These are phyloP conservation scores for Hanseniaspora taiwanica DNA, from an alignment of 805 yeast genomes.

Conservation along the genomic window DNA sequence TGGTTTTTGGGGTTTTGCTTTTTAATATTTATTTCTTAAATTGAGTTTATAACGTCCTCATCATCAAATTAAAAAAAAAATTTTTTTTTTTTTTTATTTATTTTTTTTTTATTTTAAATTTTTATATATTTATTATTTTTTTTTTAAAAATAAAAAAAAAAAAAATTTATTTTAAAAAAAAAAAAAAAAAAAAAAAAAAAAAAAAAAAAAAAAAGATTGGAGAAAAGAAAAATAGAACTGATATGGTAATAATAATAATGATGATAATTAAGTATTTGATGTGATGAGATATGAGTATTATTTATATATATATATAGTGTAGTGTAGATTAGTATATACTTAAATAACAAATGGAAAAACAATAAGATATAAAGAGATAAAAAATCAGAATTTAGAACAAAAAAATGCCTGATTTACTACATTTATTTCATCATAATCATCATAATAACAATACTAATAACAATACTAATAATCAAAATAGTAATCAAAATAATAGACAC, in stretches of 20 bases:
- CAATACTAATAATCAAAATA: not conserved
- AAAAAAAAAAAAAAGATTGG: not conserved
- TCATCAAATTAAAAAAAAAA: no score
- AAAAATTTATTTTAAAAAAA: not conserved
- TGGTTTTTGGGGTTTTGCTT: slow-evolving; percentile 1
- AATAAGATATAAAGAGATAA: not conserved
- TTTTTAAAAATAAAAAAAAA: no score
- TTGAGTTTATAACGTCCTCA: no score
- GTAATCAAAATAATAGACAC: not conserved
- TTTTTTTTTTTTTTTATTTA: no score
- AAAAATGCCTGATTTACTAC: not conserved
- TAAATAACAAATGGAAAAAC: no score
- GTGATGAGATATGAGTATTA: not conserved
- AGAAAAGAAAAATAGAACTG: no score
- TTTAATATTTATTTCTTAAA: not conserved
- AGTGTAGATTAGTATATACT: not conserved
- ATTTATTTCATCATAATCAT: not conserved
- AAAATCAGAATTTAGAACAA: not conserved
- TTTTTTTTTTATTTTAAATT: no score
- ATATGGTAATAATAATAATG: no score
- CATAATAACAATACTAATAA: not conserved
- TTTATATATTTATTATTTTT: no score
- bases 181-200: not conserved
- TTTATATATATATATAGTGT: no score
- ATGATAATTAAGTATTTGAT: not conserved